Base-by-base conservation (phyloP, 78 protist genomes). In the Guillardia theta region DNA sequence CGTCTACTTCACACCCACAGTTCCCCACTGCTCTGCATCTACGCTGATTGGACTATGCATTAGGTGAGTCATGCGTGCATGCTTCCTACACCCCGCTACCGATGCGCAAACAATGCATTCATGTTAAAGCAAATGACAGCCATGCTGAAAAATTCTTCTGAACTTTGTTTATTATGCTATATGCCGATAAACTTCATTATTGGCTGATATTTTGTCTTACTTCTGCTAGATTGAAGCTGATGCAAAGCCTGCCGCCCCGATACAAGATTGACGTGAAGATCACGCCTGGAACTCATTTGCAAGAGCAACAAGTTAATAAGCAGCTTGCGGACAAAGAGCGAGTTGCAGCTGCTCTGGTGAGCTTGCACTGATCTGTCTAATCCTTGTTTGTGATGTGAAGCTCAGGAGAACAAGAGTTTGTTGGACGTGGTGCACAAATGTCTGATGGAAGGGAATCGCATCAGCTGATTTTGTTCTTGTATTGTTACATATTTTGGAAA, bases 281-380 rank as follows among this genome's bases (percentile, higher is more conserved):
- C 36, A 70, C 83, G n/a, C 83, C 83, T 1, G 83, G 83, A 24
- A 43, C 83, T 18, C 83, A 70, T 18, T 33, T 70, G 41, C 83
- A 70, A 24, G 83, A 70, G 83, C 45, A 24, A 22, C 36, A 12
- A 1, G 98, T 97, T 77, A 97, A 96, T 83, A 97, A 97, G 96
- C 98, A 97, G 95, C 95, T 97, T 48, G 94, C 93, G 48, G 98
- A 97, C 92, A 98, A 98, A 80, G 99, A 97, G 93, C 88, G 98
- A 33, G 97, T 97, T 30, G 95, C 97, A 4, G 98, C 98, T 8
- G 98, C 93, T 0, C 36, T 88, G 39, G 90, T 80, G 8, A 1
- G 90, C 50, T 3, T 30, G 24, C 88, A 33, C 12, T 15, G 10
- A 5, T 64, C 87, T 37, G 5, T 70, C 33, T 6, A 24, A 10